A percentile compares a stretch with the other conserved stretches of the same genome.
phyloP scores from a whole-genome alignment of 495 filamentous ascomycete genomes.

The Aspergillus steynii region DNA sequence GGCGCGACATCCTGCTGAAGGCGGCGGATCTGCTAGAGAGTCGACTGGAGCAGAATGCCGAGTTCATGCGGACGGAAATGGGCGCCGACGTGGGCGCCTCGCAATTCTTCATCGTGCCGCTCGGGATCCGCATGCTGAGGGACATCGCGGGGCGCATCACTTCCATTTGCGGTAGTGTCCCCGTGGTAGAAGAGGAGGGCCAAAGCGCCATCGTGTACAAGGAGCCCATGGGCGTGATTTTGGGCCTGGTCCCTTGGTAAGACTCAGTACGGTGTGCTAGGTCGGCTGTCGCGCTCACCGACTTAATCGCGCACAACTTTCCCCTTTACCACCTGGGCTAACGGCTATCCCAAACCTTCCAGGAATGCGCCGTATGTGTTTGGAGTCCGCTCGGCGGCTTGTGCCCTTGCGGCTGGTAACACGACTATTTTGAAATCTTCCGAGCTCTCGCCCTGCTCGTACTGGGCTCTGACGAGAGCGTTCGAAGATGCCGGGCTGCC shows the following conservation, averaged over 20 bases:
- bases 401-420: conserved; percentile 79
- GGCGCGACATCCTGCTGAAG: conserved; percentile 74
- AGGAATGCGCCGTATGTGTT: conserved; percentile 69
- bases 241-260: conserved; percentile 84
- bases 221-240: conserved; percentile 78
- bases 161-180: conserved; percentile 63
- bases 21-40: conserved; percentile 68
- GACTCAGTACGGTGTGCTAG: conserved; percentile 8
- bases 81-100: conserved; percentile 53
- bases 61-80: conserved; percentile 72
- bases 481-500: conserved; percentile 73
- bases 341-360: conserved; percentile 1
- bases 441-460: conserved; percentile 71
- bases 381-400: conserved; percentile 66
- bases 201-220: conserved; percentile 67
- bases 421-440: conserved; percentile 74
- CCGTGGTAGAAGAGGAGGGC: conserved; percentile 53
- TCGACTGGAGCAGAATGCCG: conserved; percentile 57
- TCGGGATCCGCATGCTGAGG: conserved; percentile 58
- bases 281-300: not conserved
- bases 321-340: not conserved
- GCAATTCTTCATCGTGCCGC: conserved; percentile 58
- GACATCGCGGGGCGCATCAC: conserved; percentile 72
- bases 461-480: conserved; percentile 67
- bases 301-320: not conserved